phyloP scores from a whole-genome alignment of 805 yeast species.

The Sugiyamaella lignohabitans region DNA sequence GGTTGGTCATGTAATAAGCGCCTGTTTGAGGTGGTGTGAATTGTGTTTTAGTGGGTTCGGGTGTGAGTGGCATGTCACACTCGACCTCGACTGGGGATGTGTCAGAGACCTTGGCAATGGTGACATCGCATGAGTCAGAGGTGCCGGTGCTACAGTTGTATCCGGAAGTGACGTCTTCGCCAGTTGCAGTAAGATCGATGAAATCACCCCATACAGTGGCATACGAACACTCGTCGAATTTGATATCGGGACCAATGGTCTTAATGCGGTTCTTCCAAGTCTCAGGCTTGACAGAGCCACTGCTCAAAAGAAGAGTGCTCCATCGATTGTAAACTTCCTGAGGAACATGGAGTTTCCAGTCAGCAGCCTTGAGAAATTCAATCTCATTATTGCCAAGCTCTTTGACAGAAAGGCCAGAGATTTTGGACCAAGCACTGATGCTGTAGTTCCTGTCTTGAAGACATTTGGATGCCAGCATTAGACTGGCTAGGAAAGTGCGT shows the following conservation, averaged over 20 bases:
- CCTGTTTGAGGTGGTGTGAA: neutral
- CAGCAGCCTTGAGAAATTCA: constrained; percentile 44
- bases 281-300: constrained; percentile 12
- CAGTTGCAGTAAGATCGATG: constrained; percentile 5
- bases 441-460: constrained; percentile 66
- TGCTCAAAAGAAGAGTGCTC: constrained; percentile 25
- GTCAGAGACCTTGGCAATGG: neutral
- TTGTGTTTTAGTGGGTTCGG: neutral
- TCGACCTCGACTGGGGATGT: neutral
- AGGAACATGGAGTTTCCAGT: constrained; percentile 53
- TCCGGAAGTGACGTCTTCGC: neutral
- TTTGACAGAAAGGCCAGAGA: constrained; percentile 53
- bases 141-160: neutral
- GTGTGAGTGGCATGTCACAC: neutral
- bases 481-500: constrained; percentile 57
- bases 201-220: constrained; percentile 4
- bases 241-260: constrained; percentile 6
- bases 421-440: constrained; percentile 64
- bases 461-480: constrained; percentile 68
- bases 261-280: constrained; percentile 10
- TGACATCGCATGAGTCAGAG: neutral
- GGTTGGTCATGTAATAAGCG: constrained; percentile 7
- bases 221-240: constrained; percentile 2
- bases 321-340: constrained; percentile 41
- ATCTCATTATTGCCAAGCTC: constrained; percentile 52